Conservation (phyloP, 306 rosid genomes). For the Quercus ilex region DNA sequence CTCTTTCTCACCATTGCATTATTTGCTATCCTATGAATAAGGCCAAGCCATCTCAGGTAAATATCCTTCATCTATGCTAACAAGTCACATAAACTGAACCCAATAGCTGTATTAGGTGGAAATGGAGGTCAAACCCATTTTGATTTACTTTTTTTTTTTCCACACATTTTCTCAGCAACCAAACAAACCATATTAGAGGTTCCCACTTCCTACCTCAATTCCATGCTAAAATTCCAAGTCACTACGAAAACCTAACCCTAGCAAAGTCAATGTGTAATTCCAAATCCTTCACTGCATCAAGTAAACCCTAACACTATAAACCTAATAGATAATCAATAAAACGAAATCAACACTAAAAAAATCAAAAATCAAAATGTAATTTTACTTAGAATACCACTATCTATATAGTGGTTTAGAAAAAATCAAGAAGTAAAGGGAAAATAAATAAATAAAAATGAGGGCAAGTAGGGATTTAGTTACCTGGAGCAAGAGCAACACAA, state of each 20-base stretch:
- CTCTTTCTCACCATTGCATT: too few relatives aligned
- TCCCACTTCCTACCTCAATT: background rate
- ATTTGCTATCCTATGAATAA: too few relatives aligned
- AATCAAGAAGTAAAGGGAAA: constrained; percentile 1
- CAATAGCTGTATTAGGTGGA: background rate
- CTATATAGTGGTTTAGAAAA: background rate
- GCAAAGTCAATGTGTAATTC: background rate
- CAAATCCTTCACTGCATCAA: background rate
- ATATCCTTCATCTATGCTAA: background rate
- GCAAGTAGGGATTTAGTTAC: constrained; percentile 26
- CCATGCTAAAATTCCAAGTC: background rate
- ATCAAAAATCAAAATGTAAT: background rate
- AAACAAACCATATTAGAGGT: background rate
- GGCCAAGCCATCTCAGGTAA: too few relatives aligned
- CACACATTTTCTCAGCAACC: background rate
- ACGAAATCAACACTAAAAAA: background rate
- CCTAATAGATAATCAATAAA: constrained; percentile 6
- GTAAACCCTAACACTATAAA: background rate
- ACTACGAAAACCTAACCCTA: background rate
- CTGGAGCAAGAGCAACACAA: constrained; percentile 17
- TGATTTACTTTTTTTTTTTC: background rate
- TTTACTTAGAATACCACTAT: background rate
- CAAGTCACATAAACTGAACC: background rate
- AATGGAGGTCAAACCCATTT: background rate
- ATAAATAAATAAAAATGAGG: background rate